These are phyloP conservation scores for Geum urbanum DNA, from an alignment of 306 rosid genomes.

Conservation along the genomic window DNA sequence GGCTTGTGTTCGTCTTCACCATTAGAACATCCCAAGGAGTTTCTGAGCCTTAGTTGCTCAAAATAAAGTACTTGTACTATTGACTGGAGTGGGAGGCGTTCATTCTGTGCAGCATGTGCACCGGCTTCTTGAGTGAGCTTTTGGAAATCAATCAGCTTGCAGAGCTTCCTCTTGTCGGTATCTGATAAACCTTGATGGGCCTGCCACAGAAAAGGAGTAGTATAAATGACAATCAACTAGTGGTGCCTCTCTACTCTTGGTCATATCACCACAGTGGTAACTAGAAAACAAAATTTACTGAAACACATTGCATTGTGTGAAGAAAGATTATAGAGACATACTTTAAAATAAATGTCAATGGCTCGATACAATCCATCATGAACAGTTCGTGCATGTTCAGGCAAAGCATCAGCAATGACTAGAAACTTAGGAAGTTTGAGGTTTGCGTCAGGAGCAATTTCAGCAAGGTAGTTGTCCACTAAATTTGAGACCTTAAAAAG, in stretches of 20 bases:
- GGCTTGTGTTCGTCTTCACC: constrained; percentile 86
- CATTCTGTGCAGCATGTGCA: constrained; percentile 99
- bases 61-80: constrained; percentile 93
- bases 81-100: constrained; percentile 93
- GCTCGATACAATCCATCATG: constrained; percentile 94
- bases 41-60: constrained; percentile 89
- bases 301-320: constrained; percentile 6
- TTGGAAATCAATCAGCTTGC: constrained; percentile 87
- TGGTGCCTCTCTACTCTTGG: neutral
- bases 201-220: constrained; percentile 32
- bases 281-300: constrained; percentile 6
- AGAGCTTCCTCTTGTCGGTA: constrained; percentile 69
- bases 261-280: neutral
- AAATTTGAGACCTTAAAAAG: constrained; percentile 76
- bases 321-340: constrained; percentile 35
- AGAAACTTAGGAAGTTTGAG: constrained; percentile 81
- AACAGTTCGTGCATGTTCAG: constrained; percentile 77
- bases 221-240: neutral
- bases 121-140: constrained; percentile 97
- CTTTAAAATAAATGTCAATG: constrained; percentile 83
- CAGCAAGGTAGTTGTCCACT: constrained; percentile 92
- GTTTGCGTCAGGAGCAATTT: constrained; percentile 96
- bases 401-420: constrained; percentile 84
- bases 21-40: constrained; percentile 54
- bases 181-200: constrained; percentile 90